Percentiles rank a stretch among this genome's conserved stretches.
phyloP scores from a whole-genome alignment of 2,329 filamentous ascomycete genomes.

The Fusarium chaquense region DNA sequence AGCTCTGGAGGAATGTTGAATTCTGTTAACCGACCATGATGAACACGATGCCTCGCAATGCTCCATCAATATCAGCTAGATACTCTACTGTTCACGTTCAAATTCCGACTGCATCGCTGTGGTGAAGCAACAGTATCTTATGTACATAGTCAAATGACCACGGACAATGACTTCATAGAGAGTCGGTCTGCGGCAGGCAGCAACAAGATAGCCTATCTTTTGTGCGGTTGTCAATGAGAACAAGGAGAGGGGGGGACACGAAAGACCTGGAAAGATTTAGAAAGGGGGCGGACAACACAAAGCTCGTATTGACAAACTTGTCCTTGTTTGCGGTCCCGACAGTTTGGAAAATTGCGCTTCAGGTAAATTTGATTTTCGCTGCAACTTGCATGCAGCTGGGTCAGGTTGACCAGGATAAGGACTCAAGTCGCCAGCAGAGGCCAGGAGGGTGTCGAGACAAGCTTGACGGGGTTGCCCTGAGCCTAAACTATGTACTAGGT shows the following conservation, averaged over 20 bases:
- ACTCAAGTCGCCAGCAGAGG: conserved; percentile 25
- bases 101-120: background rate
- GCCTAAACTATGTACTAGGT: conserved; percentile 36
- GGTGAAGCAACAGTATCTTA: background rate
- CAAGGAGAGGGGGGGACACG: conserved; percentile 19
- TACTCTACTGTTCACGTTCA: background rate
- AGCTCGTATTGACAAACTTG: conserved; percentile 44
- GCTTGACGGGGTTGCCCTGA: conserved; percentile 38
- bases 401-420: conserved; percentile 39
- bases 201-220: conserved; percentile 20
- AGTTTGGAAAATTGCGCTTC: conserved; percentile 54
- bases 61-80: background rate
- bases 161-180: conserved; percentile 34
- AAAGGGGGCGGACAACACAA: conserved; percentile 37
- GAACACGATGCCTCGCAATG: background rate
- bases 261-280: conserved; percentile 33
- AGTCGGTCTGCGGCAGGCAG: conserved; percentile 45
- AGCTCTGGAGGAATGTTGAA: conserved; percentile 21
- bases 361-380: conserved; percentile 47
- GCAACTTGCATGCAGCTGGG: conserved; percentile 44
- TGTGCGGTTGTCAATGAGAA: conserved; percentile 31
- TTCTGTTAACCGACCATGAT: conserved; percentile 1
- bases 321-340: conserved; percentile 49
- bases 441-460: conserved; percentile 44
- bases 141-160: conserved; percentile 43